Evolutionary conservation across 208 protist genomes (phyloP).

Genomic region (Crithidia mellificae): DNA sequence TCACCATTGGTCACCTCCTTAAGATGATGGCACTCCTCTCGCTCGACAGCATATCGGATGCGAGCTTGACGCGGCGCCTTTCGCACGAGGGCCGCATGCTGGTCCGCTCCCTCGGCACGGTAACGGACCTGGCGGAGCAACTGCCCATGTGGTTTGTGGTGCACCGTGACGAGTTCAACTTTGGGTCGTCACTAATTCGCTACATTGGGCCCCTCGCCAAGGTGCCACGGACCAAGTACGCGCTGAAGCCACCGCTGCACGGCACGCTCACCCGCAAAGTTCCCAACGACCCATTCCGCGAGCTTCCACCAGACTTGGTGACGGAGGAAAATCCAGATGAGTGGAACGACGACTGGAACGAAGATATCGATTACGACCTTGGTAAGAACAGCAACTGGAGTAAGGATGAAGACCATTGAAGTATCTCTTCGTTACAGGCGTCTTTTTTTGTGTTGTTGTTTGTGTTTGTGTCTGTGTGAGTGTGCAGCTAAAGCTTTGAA

Average conservation of each 20-base stretch:
- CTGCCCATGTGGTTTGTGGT: slow-evolving; percentile 87
- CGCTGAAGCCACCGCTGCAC: slow-evolving; percentile 8
- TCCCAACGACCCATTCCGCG: slow-evolving; percentile 28
- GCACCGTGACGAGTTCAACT: slow-evolving; percentile 42
- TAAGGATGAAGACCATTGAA: neutral
- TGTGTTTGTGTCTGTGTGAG: no score
- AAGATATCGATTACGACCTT: slow-evolving; percentile 11
- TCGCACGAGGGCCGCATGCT: slow-evolving; percentile 47
- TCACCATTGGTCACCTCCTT: slow-evolving; percentile 47
- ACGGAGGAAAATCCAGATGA: slow-evolving; percentile 1
- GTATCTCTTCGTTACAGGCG: no score
- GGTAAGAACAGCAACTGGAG: neutral
- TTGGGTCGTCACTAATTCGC: slow-evolving; percentile 61
- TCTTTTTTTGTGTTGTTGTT: slow-evolving; percentile 11
- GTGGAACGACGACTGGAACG: slow-evolving; percentile 45
- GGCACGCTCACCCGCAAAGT: slow-evolving; percentile 34
- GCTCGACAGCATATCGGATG: slow-evolving; percentile 47
- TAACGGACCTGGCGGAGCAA: slow-evolving; percentile 54
- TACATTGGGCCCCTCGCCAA: slow-evolving; percentile 60
- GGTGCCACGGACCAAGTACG: slow-evolving; percentile 9
- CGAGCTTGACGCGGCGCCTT: slow-evolving; percentile 41
- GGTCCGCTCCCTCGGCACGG: slow-evolving; percentile 50
- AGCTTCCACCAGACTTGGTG: slow-evolving; percentile 11
- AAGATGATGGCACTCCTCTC: slow-evolving; percentile 73
- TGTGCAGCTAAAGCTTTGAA: no score